These are phyloP conservation scores for Solanum chmielewskii DNA, from an alignment of 257 asterid genomes.

Conservation along the genomic window DNA sequence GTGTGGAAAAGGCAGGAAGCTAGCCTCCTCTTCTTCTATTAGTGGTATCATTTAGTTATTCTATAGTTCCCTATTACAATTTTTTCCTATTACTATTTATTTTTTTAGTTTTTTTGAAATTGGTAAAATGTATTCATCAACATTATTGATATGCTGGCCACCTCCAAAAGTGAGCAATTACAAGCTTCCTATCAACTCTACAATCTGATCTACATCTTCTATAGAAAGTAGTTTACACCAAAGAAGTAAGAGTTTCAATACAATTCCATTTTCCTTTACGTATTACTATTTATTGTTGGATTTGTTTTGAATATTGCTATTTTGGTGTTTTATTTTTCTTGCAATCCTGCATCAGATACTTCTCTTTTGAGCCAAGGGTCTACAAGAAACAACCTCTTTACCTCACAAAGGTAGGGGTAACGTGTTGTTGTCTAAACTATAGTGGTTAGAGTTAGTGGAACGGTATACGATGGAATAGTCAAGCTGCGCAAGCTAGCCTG, in stretches of 20 bases:
- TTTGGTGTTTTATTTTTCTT: not conserved
- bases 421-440: not conserved
- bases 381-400: not conserved
- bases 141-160: too few species aligned
- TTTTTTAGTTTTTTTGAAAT: too few species aligned
- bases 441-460: not conserved
- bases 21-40: not conserved
- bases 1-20: not conserved
- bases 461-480: not conserved
- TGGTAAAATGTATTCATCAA: too few species aligned
- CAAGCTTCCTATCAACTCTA: too few species aligned
- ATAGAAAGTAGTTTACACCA: too few species aligned
- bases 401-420: not conserved
- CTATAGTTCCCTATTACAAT: not conserved
- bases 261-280: not conserved
- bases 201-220: too few species aligned
- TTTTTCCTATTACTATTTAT: not conserved
- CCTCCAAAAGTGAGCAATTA: too few species aligned
- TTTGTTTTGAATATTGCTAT: not conserved
- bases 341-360: not conserved
- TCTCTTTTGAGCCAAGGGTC: not conserved
- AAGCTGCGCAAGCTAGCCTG: not conserved
- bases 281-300: not conserved
- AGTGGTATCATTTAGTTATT: not conserved
- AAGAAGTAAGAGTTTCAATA: too few species aligned